Conservation (phyloP, 495 filamentous ascomycete genomes). For the Annulohypoxylon moriforme region DNA sequence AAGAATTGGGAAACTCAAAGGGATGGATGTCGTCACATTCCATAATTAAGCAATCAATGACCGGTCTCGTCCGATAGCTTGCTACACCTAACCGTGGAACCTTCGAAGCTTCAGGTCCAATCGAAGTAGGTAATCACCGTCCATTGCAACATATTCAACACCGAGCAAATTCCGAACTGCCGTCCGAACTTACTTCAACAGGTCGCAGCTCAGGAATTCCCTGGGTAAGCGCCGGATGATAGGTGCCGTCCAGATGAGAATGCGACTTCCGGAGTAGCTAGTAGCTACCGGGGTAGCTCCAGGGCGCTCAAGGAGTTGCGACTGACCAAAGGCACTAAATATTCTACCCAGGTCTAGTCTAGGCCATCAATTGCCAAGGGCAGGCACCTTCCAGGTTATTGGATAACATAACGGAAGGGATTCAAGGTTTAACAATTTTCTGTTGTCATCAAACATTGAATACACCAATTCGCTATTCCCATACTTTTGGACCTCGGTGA, state of each 20-base stretch:
- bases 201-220: slow-evolving; percentile 18
- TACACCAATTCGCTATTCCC: neutral
- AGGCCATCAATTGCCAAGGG: neutral
- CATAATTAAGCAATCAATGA: slow-evolving; percentile 22
- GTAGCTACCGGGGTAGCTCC: neutral
- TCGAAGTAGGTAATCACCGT: neutral
- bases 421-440: neutral
- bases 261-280: neutral
- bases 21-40: slow-evolving; percentile 26
- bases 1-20: slow-evolving; percentile 10
- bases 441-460: slow-evolving; percentile 21
- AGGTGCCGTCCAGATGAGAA: neutral
- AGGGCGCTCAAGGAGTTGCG: slow-evolving; percentile 19
- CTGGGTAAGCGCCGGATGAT: slow-evolving; percentile 15
- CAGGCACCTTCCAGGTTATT: neutral
- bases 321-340: slow-evolving; percentile 10
- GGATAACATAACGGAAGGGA: neutral
- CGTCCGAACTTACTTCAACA: slow-evolving; percentile 13
- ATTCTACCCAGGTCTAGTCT: neutral
- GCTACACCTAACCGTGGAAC: neutral
- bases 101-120: slow-evolving; percentile 18
- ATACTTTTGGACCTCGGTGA: slow-evolving; percentile 17
- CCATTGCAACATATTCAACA: slow-evolving; percentile 13
- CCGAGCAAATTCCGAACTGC: slow-evolving; percentile 39
- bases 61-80: neutral